Evolutionary conservation across 208 protist genomes (phyloP).

Genomic region (Wallacemonas rigidus): DNA sequence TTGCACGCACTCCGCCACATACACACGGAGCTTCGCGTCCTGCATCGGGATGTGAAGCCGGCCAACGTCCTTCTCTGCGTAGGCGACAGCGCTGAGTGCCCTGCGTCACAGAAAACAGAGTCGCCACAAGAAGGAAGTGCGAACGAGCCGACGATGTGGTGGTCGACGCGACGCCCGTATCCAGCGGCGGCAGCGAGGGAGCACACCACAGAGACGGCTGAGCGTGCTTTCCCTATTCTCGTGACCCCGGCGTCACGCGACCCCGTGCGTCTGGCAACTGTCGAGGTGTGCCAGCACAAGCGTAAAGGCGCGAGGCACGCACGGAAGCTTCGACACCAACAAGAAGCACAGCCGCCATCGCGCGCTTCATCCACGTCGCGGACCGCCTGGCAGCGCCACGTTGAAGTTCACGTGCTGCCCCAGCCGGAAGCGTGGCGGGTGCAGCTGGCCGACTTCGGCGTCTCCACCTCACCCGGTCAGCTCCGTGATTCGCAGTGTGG

Average conservation of each 20-base stretch:
- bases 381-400: background rate
- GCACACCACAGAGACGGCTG: background rate
- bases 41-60: conserved; percentile 90
- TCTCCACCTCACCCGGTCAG: conserved; percentile 21
- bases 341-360: background rate
- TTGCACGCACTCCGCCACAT: conserved; percentile 35
- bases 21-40: conserved; percentile 49
- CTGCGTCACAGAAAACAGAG: conserved; percentile 31
- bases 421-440: conserved; percentile 38
- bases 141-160: background rate
- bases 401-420: conserved; percentile 13
- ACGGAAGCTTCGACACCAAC: background rate
- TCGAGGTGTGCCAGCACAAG: background rate
- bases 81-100: conserved; percentile 14
- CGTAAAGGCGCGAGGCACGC: background rate
- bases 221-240: background rate
- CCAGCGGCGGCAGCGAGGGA: no score
- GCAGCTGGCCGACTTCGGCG: conserved; percentile 41
- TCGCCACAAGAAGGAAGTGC: background rate
- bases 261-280: background rate
- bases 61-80: conserved; percentile 77
- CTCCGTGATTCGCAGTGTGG: conserved; percentile 13
- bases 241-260: background rate
- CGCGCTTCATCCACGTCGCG: background rate
- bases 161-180: background rate